phyloP scores from a whole-genome alignment of 2,329 filamentous ascomycete species.

The Trichoderma atroviride region DNA sequence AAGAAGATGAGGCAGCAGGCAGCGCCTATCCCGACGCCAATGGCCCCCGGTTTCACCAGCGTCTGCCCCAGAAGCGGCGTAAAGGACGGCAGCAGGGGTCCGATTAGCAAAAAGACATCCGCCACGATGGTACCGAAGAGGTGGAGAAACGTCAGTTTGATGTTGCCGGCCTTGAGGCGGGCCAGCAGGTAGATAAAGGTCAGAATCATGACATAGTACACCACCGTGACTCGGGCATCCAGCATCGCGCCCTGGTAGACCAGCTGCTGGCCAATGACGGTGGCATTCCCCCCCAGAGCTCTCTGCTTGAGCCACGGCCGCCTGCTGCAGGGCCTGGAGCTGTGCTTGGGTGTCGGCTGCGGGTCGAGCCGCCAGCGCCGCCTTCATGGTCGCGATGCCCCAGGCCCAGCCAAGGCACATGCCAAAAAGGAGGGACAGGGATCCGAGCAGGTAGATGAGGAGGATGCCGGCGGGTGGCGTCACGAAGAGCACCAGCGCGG shows the following conservation, averaged over 20 bases:
- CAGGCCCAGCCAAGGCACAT: conserved; percentile 53
- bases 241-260: conserved; percentile 51
- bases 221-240: conserved; percentile 48
- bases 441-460: conserved; percentile 48
- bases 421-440: conserved; percentile 48
- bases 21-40: conserved; percentile 49
- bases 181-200: conserved; percentile 49
- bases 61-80: conserved; percentile 42
- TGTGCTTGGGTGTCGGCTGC: conserved; percentile 41
- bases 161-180: conserved; percentile 48
- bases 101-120: conserved; percentile 50
- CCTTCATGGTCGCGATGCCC: conserved; percentile 53
- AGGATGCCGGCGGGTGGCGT: conserved; percentile 50
- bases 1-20: conserved; percentile 51
- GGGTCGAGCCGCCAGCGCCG: conserved; percentile 48
- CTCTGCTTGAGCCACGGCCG: conserved; percentile 41
- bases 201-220: conserved; percentile 44
- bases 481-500: conserved; percentile 46
- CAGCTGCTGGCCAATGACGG: conserved; percentile 40
- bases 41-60: conserved; percentile 49
- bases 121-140: conserved; percentile 52
- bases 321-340: conserved; percentile 40
- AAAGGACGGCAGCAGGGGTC: conserved; percentile 47
- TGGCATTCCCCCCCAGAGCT: conserved; percentile 31
- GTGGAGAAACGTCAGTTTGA: conserved; percentile 49